Percentiles rank a stretch among this genome's conserved stretches.
Evolutionary conservation across 192 early-diverging fungal genomes (phyloP).

Genomic region (Mortierella alpina): DNA sequence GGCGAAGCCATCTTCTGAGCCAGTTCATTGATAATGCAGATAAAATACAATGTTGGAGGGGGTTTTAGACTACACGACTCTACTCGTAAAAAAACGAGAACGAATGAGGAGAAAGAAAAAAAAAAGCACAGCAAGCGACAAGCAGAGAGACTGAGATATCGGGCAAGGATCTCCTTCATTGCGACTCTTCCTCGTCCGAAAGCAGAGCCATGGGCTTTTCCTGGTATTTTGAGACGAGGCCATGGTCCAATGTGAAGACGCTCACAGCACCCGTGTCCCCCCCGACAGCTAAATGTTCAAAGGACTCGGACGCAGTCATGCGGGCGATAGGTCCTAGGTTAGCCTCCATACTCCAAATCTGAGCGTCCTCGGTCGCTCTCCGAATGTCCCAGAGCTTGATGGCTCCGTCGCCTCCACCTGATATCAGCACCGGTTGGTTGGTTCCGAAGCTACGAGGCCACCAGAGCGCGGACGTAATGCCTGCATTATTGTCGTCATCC

Average conservation of each 20-base stretch:
- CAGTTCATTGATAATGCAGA: neutral
- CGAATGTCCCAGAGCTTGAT: conserved; percentile 44
- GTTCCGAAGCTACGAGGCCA: conserved; percentile 10
- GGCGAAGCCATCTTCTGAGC: conserved; percentile 38
- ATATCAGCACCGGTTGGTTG: conserved; percentile 25
- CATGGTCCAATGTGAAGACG: conserved; percentile 18
- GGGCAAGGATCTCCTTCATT: neutral
- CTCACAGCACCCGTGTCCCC: conserved; percentile 36
- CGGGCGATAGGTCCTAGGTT: conserved; percentile 37
- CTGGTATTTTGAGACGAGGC: conserved; percentile 22
- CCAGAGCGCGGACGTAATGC: conserved; percentile 43
- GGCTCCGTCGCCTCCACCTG: conserved; percentile 35
- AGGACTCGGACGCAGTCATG: neutral
- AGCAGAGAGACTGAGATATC: neutral
- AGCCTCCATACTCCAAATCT: conserved; percentile 26
- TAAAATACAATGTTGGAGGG: neutral
- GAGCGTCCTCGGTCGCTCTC: conserved; percentile 28
- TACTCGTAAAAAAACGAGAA: neutral
- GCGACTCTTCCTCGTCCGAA: neutral
- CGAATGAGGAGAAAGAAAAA: no score
- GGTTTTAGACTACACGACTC: neutral
- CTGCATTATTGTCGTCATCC: conserved; percentile 14
- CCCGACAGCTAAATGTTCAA: conserved; percentile 24
- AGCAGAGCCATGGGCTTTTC: conserved; percentile 23
- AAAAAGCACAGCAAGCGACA: neutral